Evolutionary conservation across 78 protist genomes (phyloP), one percentile per base, ranked within the genome.

Genomic region (Chrysochromulina parva): DNA sequence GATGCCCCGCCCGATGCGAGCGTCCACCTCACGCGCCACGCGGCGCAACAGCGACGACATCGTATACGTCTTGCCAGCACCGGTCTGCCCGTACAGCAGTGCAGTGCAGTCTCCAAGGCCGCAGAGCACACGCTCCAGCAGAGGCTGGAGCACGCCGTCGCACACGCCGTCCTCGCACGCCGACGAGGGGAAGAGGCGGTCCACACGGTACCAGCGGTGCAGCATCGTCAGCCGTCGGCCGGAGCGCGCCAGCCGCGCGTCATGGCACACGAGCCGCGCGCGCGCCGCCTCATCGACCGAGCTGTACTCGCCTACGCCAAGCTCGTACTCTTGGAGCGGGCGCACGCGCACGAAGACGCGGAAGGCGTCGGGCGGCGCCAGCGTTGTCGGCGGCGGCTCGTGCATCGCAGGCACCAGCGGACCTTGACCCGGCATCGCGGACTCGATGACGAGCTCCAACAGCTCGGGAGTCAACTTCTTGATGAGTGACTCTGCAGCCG

Each of bases 231-330:
- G 48, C 26, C 52, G 78, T 22, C 52, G 3, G 78, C 78, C 78
- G 52, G 78, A 69, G 78, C 78, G 78, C 22, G 78, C 78, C 53
- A 69, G 78, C 22, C 78, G 78, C 24, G 24, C 78, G 78, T 69
- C 78, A 52, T 69, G 78, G 52, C 4, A 1, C 53, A 69, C 78
- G 78, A 69, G 78, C 26, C 13, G 62, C 0, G 28, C 4, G 71
- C 71, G 16, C 28, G 71, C 71, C 9, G 71, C 71, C n/a, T 4
- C 4, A 9, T 3, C 53, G 17, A 69, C 4, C 78, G 78, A 48
- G 53, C 4, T 52, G 78, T 38, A 38, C 20, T 69, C 78, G 28
- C 78, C 78, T 7, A 22, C 78, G 19, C 22, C 1, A 11, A 5
- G 28, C 52, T 69, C 78, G 52, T 13, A 14, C 78, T 11, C 52